These are phyloP conservation scores for Phytophthora fragariae DNA, from an alignment of 352 stramenopile species.

Conservation along the genomic window DNA sequence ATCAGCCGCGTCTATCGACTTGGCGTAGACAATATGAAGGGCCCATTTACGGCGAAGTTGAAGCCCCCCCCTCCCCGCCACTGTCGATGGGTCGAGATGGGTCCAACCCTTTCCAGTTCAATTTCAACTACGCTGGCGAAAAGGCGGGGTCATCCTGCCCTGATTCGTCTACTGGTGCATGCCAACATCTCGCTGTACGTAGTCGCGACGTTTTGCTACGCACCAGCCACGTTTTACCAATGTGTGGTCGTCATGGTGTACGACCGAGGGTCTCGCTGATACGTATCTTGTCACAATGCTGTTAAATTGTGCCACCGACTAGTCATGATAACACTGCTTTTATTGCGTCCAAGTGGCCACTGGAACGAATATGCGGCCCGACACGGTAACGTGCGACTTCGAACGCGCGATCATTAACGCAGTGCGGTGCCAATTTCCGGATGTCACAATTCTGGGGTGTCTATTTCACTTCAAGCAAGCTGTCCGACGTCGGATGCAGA, in stretches of 20 bases:
- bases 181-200: background rate
- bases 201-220: background rate
- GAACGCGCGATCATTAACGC: conserved; percentile 10
- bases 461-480: background rate
- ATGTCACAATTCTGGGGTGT: background rate
- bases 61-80: no score
- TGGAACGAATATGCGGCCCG: no score
- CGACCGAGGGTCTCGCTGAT: background rate
- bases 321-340: no score
- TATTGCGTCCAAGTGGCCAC: background rate
- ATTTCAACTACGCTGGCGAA: no score
- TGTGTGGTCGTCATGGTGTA: conserved; percentile 1
- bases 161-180: background rate
- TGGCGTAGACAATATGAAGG: no score
- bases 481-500: no score
- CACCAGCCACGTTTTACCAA: background rate
- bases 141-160: no score
- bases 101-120: no score
- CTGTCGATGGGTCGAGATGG: no score
- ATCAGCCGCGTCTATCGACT: no score
- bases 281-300: background rate
- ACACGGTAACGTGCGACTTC: conserved; percentile 2
- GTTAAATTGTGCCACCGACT: background rate
- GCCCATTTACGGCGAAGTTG: no score
- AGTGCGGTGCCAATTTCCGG: background rate